A percentile compares a stretch with the other conserved stretches of the same genome.
Conservation (phyloP, 1,284 basidiomycete genomes). For the Tilletia caries region DNA sequence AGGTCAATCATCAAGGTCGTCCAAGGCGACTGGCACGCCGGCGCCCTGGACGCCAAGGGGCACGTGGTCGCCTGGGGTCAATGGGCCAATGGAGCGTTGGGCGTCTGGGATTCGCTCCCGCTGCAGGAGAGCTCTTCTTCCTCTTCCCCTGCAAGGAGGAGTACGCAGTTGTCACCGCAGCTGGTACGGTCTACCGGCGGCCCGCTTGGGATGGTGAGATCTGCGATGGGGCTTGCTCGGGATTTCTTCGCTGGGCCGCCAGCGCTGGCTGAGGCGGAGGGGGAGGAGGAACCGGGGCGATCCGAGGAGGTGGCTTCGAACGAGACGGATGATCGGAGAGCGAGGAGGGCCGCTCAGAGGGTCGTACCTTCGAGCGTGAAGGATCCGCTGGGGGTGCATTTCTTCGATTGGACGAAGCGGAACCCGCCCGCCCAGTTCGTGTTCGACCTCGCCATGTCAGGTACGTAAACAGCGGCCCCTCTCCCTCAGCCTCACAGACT, state of each 20-base stretch:
- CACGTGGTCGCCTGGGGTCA: conserved; percentile 78
- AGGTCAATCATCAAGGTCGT: conserved; percentile 74
- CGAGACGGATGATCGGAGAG: conserved; percentile 19
- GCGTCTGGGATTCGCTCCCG: conserved; percentile 61
- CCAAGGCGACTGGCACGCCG: conserved; percentile 83
- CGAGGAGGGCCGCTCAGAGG: conserved; percentile 14
- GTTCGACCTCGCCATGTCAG: conserved; percentile 35
- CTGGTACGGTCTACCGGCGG: background rate
- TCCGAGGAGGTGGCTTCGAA: conserved; percentile 13
- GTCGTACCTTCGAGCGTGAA: background rate
- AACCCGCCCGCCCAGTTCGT: conserved; percentile 19
- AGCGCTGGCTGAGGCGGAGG: background rate
- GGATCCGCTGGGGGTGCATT: conserved; percentile 1
- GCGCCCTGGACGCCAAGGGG: conserved; percentile 73
- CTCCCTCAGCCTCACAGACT: background rate
- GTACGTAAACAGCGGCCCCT: background rate
- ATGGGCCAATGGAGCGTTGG: conserved; percentile 73
- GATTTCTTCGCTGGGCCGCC: background rate
- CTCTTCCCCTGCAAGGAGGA: background rate
- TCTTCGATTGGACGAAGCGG: background rate
- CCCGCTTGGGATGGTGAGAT: no score
- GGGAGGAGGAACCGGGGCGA: background rate
- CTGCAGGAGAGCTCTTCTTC: background rate
- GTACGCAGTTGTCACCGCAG: background rate
- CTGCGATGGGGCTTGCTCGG: background rate